Conservation (phyloP, 1,139 yeast species). For the Citeromyces siamensis region DNA sequence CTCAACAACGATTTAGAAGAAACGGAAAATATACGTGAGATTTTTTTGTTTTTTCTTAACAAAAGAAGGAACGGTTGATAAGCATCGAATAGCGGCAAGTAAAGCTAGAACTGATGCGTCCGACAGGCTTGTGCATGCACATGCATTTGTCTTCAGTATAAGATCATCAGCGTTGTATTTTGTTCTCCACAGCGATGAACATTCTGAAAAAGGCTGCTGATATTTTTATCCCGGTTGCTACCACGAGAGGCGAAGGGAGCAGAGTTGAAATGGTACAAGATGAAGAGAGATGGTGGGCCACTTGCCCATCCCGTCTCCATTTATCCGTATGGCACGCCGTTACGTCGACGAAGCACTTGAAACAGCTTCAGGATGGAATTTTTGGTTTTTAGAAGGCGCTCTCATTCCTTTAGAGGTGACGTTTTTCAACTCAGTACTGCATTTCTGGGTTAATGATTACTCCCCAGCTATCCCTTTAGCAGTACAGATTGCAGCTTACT, state of each 20-base stretch:
- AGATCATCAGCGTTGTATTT: no score
- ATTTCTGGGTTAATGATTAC: conserved; percentile 70
- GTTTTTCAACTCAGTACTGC: conserved; percentile 66
- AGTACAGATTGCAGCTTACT: conserved; percentile 50
- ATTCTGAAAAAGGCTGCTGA: conserved; percentile 10
- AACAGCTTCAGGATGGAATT: conserved; percentile 75
- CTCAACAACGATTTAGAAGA: no score
- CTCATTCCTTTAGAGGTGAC: conserved; percentile 76
- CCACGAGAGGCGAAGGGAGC: conserved; percentile 4
- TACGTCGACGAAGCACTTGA: conserved; percentile 61
- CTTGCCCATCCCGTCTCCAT: conserved; percentile 61
- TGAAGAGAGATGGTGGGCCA: conserved; percentile 61
- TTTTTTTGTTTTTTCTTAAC: no score
- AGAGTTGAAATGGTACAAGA: not conserved
- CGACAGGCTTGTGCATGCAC: no score
- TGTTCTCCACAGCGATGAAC: conserved; percentile 4
- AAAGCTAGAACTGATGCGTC: no score
- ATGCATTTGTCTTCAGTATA: no score
- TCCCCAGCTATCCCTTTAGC: conserved; percentile 53
- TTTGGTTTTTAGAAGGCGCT: conserved; percentile 65
- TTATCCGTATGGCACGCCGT: conserved; percentile 39
- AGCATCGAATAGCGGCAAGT: no score
- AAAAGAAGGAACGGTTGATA: no score
- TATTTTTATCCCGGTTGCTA: conserved; percentile 15
- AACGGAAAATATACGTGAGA: no score